Base-by-base conservation (phyloP, 208 protist genomes). In the Porcisia hertigi region DNA sequence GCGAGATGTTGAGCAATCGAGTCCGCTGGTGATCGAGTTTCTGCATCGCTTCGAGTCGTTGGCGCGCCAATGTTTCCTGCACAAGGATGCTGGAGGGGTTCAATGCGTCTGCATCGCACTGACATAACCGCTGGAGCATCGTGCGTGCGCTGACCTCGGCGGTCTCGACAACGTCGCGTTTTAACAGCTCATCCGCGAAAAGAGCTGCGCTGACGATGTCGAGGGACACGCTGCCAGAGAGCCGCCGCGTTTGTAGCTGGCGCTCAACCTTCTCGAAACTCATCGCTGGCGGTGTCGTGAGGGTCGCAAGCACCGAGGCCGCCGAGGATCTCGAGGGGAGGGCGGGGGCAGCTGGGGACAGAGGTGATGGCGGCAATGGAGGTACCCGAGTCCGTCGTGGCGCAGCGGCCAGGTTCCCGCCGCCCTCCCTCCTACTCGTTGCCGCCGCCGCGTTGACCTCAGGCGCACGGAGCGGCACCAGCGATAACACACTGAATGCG, bases 51-150 rank as follows among this genome's bases (percentile, higher is more conserved):
- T 30, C 57, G 7, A 82, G 67, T 16, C 72, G 55, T 65, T 82
- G 77, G 47, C 71, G 72, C 39, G 77, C 77, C 45, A 82, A 58
- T 4, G 72, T 20, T 36, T 82, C 77, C 14, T 77, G 71, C 45
- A 65, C 59, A 3, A 47, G 36, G 23, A 82, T 7, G 41, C 41
- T 49, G n/a, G 18, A 66, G 3, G 72, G 72, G 12, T 43, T 65
- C 36, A 82, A n/a, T 1, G 77, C 77, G 23, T 82, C 77, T 16
- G 52, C 18, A 16, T 49, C 73, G 67, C 77, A 82, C 73, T 77
- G 72, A 16, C 41, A 52, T 18, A 82, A 18, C 6, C 77, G 71
- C 9, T 55, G 72, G 49, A 77, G 58, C 66, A 77, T 77, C 52
- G 72, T 74, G n/a, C 77, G 77, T 18, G 30, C 47, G 11, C 72